Base-by-base conservation (phyloP, 495 filamentous ascomycete species). In the Trichoderma reesei region DNA sequence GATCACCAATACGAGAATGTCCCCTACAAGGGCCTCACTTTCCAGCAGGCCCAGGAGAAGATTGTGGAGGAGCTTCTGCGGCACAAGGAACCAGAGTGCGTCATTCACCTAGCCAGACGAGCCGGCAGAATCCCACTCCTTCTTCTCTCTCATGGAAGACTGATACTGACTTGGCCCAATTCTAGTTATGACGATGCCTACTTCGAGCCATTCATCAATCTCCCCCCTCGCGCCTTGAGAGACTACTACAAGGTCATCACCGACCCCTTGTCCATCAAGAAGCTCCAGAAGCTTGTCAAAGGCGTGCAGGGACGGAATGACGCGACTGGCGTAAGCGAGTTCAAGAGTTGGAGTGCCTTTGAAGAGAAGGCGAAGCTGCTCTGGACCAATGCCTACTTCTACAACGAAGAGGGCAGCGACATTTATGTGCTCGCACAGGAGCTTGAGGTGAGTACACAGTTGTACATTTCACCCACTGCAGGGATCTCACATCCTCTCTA, bases 341-440 rank as follows among this genome's bases (percentile, higher is more conserved):
- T 91, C 72, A 88, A 88, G 67, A 86, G 74, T 31, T 96, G 92
- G 92, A 74, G 85, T 48, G 79, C 84, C 3, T 93, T 96, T 65
- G 90, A 92, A 72, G 83, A 88, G 13, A 90, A 88, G 65, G 79
- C 90, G 56, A 86, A 81, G 66, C 82, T 87, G 63, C 87, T 96
- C 37, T 95, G 91, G 89, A 83, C 80, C 42, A 96, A 96, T 75
- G 92, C 92, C 5, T 85, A 86, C 60, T 83, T 85, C 37, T 96
- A 92, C 74, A 96, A 96, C 68, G 91, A 95, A 69, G 91, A 95
- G 68, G 89, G 82, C 3, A 96, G 92, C 68, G 85, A 87, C 16
- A 88, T 96, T 44, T 87, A 81, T 61, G 75, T 80, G 20, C 78
- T 91, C 63, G 90, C 90, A 20, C 83, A 83, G 20, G 81, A 90